phyloP scores from a whole-genome alignment of 2,329 filamentous ascomycete genomes.

The Metarhizium sp. region DNA sequence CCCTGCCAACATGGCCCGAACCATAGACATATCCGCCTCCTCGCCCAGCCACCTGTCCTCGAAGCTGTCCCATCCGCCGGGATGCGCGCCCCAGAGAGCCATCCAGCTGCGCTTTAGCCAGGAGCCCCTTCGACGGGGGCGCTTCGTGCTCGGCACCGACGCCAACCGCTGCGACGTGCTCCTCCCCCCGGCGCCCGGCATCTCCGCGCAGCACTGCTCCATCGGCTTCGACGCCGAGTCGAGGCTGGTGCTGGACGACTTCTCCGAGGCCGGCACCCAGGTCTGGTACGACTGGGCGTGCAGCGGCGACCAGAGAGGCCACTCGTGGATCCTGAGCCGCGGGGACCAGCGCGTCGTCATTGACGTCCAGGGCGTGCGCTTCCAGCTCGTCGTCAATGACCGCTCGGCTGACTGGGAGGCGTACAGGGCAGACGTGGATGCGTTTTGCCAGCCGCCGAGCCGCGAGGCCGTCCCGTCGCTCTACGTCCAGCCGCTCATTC shows the following conservation, averaged over 20 bases:
- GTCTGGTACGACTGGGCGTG: slow-evolving; percentile 33
- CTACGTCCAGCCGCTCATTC: slow-evolving; percentile 13
- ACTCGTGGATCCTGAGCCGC: slow-evolving; percentile 25
- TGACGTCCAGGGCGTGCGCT: slow-evolving; percentile 29
- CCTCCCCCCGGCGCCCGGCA: slow-evolving; percentile 23
- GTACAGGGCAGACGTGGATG: slow-evolving; percentile 24
- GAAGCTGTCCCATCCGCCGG: slow-evolving; percentile 17
- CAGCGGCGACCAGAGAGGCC: slow-evolving; percentile 25
- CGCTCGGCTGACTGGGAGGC: slow-evolving; percentile 21
- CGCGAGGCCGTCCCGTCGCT: background rate
- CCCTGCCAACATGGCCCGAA: slow-evolving; percentile 20
- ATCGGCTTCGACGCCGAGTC: slow-evolving; percentile 28
- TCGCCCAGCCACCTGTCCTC: slow-evolving; percentile 18
- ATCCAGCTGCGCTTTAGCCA: slow-evolving; percentile 27
- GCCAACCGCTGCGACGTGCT: slow-evolving; percentile 25
- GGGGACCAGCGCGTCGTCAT: slow-evolving; percentile 17
- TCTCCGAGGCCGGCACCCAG: slow-evolving; percentile 26
- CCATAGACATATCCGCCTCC: slow-evolving; percentile 10
- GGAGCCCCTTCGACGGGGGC: slow-evolving; percentile 22
- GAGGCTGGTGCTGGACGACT: slow-evolving; percentile 28
- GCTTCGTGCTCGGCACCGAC: slow-evolving; percentile 30
- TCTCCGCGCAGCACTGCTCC: slow-evolving; percentile 27
- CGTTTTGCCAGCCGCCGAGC: slow-evolving; percentile 18
- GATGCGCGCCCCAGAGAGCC: slow-evolving; percentile 15
- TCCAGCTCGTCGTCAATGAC: slow-evolving; percentile 29